Evolutionary conservation across 805 yeast genomes (phyloP).

Genomic region (Candida ovalis): DNA sequence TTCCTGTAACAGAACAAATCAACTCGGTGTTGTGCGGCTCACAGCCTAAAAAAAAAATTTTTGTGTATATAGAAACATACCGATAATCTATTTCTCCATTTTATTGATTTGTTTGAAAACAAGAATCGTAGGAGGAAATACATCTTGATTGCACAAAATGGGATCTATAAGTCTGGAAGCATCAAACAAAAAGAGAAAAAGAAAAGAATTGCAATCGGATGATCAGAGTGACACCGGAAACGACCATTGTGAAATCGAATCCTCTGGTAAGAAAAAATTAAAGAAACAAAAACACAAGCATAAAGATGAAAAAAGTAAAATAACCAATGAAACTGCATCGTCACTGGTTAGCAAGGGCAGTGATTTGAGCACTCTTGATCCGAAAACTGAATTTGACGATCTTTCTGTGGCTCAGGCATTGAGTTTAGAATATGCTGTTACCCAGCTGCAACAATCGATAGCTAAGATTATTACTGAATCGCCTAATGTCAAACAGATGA

Average conservation of each 20-base stretch:
- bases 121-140: too few species aligned
- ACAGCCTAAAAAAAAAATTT: too few species aligned
- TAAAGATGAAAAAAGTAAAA: background rate
- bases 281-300: background rate
- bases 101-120: too few species aligned
- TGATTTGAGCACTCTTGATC: too few species aligned
- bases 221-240: background rate
- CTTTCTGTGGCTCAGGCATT: slow-evolving; percentile 24
- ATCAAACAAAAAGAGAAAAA: too few species aligned
- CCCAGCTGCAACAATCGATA: slow-evolving; percentile 49
- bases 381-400: background rate
- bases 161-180: too few species aligned
- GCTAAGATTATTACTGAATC: slow-evolving; percentile 50
- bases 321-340: background rate
- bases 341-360: too few species aligned
- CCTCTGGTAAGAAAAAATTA: background rate
- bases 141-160: too few species aligned
- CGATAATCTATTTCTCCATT: too few species aligned
- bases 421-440: slow-evolving; percentile 48
- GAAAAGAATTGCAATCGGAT: background rate
- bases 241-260: background rate
- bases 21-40: too few species aligned
- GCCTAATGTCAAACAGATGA: slow-evolving; percentile 47
- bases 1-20: too few species aligned
- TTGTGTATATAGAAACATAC: too few species aligned